Evolutionary conservation across 495 filamentous ascomycete genomes (phyloP).

Genomic region (Tuber indicum): DNA sequence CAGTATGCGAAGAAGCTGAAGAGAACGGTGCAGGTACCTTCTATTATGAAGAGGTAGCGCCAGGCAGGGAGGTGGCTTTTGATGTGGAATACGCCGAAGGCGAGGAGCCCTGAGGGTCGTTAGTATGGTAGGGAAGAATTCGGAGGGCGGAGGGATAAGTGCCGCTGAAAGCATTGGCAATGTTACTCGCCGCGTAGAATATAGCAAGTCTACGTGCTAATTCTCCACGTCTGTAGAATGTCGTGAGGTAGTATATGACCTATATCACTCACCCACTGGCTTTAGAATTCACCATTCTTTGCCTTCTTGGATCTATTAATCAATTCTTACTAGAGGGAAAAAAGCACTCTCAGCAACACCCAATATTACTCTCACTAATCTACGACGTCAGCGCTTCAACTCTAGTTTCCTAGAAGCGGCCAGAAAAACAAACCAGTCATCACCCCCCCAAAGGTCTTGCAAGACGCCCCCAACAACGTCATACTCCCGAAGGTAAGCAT

Average conservation of each 20-base stretch:
- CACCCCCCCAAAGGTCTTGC: slow-evolving; percentile 59
- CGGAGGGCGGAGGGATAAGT: neutral
- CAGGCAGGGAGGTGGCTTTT: slow-evolving; percentile 51
- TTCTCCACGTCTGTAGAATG: slow-evolving; percentile 70
- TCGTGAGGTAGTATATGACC: slow-evolving; percentile 49
- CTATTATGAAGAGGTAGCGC: slow-evolving; percentile 73
- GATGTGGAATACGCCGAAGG: slow-evolving; percentile 73
- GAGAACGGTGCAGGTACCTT: slow-evolving; percentile 58
- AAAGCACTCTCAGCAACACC: slow-evolving; percentile 70
- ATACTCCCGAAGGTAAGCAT: slow-evolving; percentile 62
- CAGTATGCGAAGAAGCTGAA: slow-evolving; percentile 63
- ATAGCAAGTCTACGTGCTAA: slow-evolving; percentile 66
- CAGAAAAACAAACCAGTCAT: slow-evolving; percentile 46
- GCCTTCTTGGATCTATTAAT: neutral
- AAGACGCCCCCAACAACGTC: slow-evolving; percentile 53
- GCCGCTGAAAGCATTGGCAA: slow-evolving; percentile 63
- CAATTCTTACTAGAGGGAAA: slow-evolving; percentile 53
- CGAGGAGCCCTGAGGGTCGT: slow-evolving; percentile 52
- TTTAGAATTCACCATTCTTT: neutral
- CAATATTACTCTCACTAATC: slow-evolving; percentile 56
- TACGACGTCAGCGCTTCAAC: slow-evolving; percentile 24
- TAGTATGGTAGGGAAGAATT: neutral
- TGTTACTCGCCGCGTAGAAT: slow-evolving; percentile 71
- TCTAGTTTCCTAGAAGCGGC: slow-evolving; percentile 30
- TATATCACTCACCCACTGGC: neutral